These are phyloP conservation scores for Avena insularis DNA, from an alignment of 176 grass and related monocot genomes.

Conservation along the genomic window DNA sequence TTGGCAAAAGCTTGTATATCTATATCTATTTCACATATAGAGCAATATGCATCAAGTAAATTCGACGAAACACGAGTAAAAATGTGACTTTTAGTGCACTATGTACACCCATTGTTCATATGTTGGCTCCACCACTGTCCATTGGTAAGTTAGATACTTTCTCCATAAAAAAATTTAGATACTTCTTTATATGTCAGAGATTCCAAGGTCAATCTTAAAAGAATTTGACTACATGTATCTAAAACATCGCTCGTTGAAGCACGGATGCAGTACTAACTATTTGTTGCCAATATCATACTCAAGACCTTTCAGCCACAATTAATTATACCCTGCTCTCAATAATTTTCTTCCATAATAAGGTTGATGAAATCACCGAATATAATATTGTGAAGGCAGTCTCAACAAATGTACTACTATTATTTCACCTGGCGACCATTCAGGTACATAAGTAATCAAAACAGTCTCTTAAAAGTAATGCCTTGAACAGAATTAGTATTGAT, in stretches of 20 bases:
- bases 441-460: conserved; percentile 9
- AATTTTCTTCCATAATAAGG: neutral
- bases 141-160: neutral
- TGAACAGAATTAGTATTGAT: conserved; percentile 16
- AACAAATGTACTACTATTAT: too few relatives aligned
- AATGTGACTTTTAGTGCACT: too few relatives aligned
- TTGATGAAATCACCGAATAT: conserved; percentile 7
- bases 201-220: conserved; percentile 6
- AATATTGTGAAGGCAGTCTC: neutral
- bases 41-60: too few relatives aligned
- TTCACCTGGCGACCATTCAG: too few relatives aligned
- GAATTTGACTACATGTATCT: neutral
- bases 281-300: neutral
- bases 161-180: neutral
- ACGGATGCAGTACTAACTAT: conserved; percentile 9
- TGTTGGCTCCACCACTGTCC: too few relatives aligned
- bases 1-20: too few relatives aligned
- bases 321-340: neutral
- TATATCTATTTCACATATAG: too few relatives aligned
- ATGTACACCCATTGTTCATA: too few relatives aligned
- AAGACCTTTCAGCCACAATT: neutral
- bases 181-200: neutral
- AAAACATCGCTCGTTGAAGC: neutral
- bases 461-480: neutral
- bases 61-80: too few relatives aligned